Percentiles rank a stretch among this genome's conserved stretches.
phyloP scores from a whole-genome alignment of 2,329 filamentous ascomycete genomes.

The Curvularia sp. region DNA sequence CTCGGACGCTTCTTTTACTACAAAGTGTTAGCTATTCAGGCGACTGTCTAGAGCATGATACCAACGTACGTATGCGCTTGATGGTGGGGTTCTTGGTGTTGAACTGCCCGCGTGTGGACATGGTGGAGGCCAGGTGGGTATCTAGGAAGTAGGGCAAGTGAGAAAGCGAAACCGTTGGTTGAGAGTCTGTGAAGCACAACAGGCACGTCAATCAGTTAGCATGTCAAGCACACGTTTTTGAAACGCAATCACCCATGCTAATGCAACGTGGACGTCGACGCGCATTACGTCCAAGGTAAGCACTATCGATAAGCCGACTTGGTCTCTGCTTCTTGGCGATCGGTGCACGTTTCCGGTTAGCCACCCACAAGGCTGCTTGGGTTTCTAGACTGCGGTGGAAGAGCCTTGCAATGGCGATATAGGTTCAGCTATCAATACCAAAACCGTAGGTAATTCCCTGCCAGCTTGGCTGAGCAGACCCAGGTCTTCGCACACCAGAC shows the following conservation, averaged over 20 bases:
- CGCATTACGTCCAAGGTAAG: constrained; percentile 12
- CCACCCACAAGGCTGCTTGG: background rate
- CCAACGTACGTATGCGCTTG: constrained; percentile 74
- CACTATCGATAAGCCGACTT: constrained; percentile 12
- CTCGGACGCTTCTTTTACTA: constrained; percentile 90
- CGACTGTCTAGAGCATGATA: constrained; percentile 1
- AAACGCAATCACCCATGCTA: constrained; percentile 3
- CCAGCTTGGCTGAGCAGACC: background rate
- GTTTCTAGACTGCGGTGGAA: background rate
- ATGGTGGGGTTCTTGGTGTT: constrained; percentile 84
- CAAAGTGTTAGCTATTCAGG: constrained; percentile 30
- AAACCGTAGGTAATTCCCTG: background rate
- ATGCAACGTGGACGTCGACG: constrained; percentile 19
- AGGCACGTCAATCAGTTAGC: background rate
- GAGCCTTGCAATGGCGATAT: background rate
- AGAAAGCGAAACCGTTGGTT: background rate
- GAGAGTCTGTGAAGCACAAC: background rate
- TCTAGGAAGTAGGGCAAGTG: background rate
- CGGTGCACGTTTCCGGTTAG: background rate
- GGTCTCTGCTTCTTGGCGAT: background rate
- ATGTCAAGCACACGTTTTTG: constrained; percentile 2
- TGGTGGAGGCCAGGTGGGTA: constrained; percentile 22
- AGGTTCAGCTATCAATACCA: background rate
- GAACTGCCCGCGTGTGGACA: constrained; percentile 57
- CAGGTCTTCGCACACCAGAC: background rate